Conservation (phyloP, 176 grass and related monocot genomes). For the Phoenix dactylifera region DNA sequence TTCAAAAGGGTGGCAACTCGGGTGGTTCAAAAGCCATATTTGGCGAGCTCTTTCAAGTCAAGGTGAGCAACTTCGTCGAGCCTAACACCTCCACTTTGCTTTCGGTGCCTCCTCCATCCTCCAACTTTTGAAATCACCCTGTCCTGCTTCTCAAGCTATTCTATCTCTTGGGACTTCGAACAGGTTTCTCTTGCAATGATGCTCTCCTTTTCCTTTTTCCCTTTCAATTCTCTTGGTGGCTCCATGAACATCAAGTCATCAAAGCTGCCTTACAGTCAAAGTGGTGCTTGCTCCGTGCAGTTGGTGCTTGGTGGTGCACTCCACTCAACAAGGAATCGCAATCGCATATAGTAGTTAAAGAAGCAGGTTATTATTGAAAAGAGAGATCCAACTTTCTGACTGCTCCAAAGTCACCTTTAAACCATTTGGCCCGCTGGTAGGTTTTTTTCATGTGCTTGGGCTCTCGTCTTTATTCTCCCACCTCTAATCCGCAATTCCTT, state of each 20-base stretch:
- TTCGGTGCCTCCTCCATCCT: no score
- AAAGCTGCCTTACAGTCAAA: neutral
- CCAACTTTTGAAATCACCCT: no score
- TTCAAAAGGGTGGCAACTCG: no score
- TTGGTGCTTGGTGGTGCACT: conserved; percentile 1
- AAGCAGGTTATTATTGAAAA: neutral
- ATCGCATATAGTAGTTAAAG: neutral
- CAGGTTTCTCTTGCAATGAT: conserved; percentile 6
- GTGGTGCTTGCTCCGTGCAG: neutral
- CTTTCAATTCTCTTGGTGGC: neutral
- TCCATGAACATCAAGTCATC: neutral
- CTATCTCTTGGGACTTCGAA: neutral
- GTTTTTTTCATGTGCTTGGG: no score
- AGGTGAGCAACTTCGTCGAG: no score
- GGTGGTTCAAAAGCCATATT: no score
- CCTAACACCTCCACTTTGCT: no score
- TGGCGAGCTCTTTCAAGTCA: no score
- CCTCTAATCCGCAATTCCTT: no score
- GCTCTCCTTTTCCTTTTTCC: conserved; percentile 6
- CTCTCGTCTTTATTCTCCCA: no score
- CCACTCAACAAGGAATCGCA: conserved; percentile 1
- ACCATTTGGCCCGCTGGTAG: no score
- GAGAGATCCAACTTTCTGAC: neutral
- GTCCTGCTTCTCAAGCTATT: no score
- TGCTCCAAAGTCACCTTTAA: neutral